Conservation (phyloP, 768 basidiomycete species). For the Lepiota brunneoincarnata region DNA sequence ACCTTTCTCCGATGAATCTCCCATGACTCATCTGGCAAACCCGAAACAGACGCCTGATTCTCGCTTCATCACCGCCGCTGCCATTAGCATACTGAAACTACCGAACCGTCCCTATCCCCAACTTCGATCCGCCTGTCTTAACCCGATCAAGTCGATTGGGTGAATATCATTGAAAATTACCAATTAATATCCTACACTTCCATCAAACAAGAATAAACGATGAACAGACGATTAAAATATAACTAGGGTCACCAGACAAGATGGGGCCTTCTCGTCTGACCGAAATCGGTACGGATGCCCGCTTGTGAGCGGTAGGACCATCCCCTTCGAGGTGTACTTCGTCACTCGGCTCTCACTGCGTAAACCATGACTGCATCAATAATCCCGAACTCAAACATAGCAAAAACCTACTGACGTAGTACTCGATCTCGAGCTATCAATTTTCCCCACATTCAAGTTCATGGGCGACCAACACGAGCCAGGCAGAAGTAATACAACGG, state of each 20-base stretch:
- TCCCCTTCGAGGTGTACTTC: neutral
- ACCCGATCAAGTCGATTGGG: neutral
- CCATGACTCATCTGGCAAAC: neutral
- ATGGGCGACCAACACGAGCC: neutral
- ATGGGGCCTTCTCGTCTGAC: neutral
- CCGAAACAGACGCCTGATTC: neutral
- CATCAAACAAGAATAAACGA: neutral
- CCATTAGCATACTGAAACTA: neutral
- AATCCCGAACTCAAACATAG: constrained; percentile 13
- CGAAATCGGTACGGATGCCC: neutral
- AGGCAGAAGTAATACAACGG: neutral
- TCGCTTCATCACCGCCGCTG: too few relatives aligned
- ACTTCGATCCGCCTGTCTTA: neutral
- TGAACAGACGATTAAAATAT: constrained; percentile 7
- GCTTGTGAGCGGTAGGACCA: constrained; percentile 1
- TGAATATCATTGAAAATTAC: neutral
- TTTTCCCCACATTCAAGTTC: neutral
- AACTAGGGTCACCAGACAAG: constrained; percentile 3
- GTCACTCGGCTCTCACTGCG: neutral
- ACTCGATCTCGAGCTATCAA: constrained; percentile 88
- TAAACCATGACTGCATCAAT: neutral
- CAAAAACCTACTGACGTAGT: constrained; percentile 61
- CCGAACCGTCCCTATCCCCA: neutral
- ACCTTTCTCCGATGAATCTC: neutral
- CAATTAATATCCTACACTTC: constrained; percentile 3